Conservation (phyloP, 306 rosid genomes). For the Psophocarpus tetragonolobus region DNA sequence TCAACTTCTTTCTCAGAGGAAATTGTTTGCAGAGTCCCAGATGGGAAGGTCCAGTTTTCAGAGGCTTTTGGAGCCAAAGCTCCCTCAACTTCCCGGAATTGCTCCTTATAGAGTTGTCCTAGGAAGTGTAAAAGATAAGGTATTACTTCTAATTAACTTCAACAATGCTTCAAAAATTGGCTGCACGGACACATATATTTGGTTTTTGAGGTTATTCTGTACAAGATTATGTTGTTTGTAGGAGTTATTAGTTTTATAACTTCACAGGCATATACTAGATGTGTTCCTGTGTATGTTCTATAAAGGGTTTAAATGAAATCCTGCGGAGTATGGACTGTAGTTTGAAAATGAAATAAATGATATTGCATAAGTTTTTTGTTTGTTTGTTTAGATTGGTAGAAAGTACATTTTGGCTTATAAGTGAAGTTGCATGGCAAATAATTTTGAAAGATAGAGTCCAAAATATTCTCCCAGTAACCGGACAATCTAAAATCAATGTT, state of each 20-base stretch:
- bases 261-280: constrained; percentile 1
- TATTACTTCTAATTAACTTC: constrained; percentile 35
- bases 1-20: constrained; percentile 67
- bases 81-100: constrained; percentile 60
- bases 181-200: constrained; percentile 9
- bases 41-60: constrained; percentile 75
- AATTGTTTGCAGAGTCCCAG: constrained; percentile 62
- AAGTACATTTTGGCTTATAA: constrained; percentile 5
- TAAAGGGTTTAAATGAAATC: constrained; percentile 7
- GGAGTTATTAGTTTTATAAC: background rate
- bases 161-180: constrained; percentile 11
- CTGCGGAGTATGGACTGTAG: background rate
- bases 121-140: constrained; percentile 81
- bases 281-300: background rate
- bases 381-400: background rate
- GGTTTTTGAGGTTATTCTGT: constrained; percentile 16
- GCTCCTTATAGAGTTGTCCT: constrained; percentile 83
- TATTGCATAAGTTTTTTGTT: background rate
- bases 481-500: background rate
- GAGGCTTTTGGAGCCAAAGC: constrained; percentile 86
- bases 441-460: constrained; percentile 4
- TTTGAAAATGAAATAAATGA: constrained; percentile 10
- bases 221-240: background rate
- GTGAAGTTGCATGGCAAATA: background rate
- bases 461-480: background rate